Conservation (phyloP, 768 basidiomycete genomes). For the Mycena belliarum region DNA sequence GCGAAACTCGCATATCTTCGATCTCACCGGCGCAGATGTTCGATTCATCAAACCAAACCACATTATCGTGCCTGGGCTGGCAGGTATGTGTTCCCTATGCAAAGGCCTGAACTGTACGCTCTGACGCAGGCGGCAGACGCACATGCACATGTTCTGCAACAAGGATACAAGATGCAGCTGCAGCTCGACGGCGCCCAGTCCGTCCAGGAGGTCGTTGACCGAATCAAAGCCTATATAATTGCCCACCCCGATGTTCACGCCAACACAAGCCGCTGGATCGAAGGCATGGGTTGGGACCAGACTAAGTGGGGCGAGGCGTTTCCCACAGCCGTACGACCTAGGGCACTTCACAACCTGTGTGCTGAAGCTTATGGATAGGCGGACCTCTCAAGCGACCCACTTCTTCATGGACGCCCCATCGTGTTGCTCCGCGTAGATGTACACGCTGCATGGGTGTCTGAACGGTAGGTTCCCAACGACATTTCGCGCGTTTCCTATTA, state of each 20-base stretch:
- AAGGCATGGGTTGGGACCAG: constrained; percentile 95
- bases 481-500: background rate
- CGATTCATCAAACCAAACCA: constrained; percentile 29
- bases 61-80: constrained; percentile 70
- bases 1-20: background rate
- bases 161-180: constrained; percentile 71
- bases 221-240: constrained; percentile 59
- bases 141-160: constrained; percentile 76
- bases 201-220: constrained; percentile 61
- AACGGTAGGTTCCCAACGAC: constrained; percentile 30
- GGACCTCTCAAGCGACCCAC: constrained; percentile 70
- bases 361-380: constrained; percentile 40
- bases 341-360: background rate
- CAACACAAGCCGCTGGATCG: constrained; percentile 67
- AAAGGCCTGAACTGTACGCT: background rate
- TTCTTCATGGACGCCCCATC: constrained; percentile 71
- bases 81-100: constrained; percentile 49
- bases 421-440: constrained; percentile 76
- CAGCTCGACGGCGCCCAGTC: constrained; percentile 61
- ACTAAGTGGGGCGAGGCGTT: constrained; percentile 68
- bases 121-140: constrained; percentile 54
- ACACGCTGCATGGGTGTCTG: constrained; percentile 88
- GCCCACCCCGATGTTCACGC: constrained; percentile 55
- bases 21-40: constrained; percentile 1
- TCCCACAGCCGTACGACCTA: constrained; percentile 65